Evolutionary conservation across 2,329 filamentous ascomycete genomes (phyloP).

Genomic region (Tolypocladium capitatum): DNA sequence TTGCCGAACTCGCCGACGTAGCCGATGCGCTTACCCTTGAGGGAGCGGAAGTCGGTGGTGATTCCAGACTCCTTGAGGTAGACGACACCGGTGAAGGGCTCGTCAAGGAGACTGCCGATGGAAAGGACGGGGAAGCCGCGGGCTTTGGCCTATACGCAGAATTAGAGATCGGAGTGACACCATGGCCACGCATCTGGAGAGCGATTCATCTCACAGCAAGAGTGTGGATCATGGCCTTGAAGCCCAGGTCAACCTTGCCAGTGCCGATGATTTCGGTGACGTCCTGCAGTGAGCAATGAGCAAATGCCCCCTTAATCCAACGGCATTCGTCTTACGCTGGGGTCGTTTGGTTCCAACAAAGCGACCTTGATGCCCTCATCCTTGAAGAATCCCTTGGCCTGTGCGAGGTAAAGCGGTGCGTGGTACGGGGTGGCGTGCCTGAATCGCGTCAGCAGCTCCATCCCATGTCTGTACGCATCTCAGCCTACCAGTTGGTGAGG

Average conservation of each 20-base stretch:
- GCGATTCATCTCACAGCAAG: constrained; percentile 40
- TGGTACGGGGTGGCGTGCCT: constrained; percentile 78
- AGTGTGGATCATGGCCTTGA: constrained; percentile 78
- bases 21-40: constrained; percentile 65
- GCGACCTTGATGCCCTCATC: constrained; percentile 68
- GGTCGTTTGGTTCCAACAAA: constrained; percentile 66
- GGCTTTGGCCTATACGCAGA: constrained; percentile 47
- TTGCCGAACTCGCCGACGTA: constrained; percentile 74
- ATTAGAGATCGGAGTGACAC: not conserved
- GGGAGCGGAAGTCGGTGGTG: constrained; percentile 59
- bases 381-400: constrained; percentile 61
- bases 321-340: constrained; percentile 37
- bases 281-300: constrained; percentile 33
- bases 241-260: constrained; percentile 63
- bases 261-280: constrained; percentile 71
- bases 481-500: constrained; percentile 62
- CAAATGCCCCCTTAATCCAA: too few species aligned
- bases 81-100: constrained; percentile 68
- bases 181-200: not conserved
- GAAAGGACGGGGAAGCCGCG: constrained; percentile 60
- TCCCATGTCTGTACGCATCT: not conserved
- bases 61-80: constrained; percentile 65
- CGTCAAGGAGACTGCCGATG: constrained; percentile 62
- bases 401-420: constrained; percentile 63
- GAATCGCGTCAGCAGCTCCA: constrained; percentile 2